phyloP scores from a whole-genome alignment of 495 filamentous ascomycete species.

The Acidiella bohemica region DNA sequence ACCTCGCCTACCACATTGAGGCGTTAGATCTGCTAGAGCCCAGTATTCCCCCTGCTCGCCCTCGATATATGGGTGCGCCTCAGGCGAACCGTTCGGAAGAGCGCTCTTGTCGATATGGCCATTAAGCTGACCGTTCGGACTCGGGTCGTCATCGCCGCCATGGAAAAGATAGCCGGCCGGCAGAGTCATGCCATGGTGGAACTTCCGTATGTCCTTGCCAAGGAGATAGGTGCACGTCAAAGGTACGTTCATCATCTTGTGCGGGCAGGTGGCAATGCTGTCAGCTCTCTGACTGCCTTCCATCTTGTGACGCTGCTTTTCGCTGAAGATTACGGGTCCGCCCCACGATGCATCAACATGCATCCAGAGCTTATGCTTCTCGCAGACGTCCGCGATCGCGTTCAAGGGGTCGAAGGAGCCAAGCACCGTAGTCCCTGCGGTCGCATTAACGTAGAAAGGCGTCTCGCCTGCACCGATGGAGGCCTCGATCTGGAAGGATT shows the following conservation, averaged over 20 bases:
- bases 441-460: slow-evolving; percentile 91
- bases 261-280: slow-evolving; percentile 75
- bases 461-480: slow-evolving; percentile 52
- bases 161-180: slow-evolving; percentile 55
- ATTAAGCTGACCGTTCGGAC: slow-evolving; percentile 5
- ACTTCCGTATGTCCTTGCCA: slow-evolving; percentile 55
- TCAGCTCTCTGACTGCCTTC: slow-evolving; percentile 57
- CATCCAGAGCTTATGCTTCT: slow-evolving; percentile 63
- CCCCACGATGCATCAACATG: slow-evolving; percentile 90
- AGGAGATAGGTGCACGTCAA: slow-evolving; percentile 85
- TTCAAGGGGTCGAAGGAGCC: slow-evolving; percentile 78
- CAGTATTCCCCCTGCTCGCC: slow-evolving; percentile 47
- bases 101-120: slow-evolving; percentile 1
- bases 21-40: slow-evolving; percentile 86
- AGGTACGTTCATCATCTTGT: slow-evolving; percentile 92
- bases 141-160: not conserved
- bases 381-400: slow-evolving; percentile 57
- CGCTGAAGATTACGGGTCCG: slow-evolving; percentile 67
- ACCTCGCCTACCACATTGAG: slow-evolving; percentile 79
- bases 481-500: too few relatives aligned
- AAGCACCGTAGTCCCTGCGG: slow-evolving; percentile 84
- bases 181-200: slow-evolving; percentile 73
- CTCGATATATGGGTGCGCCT: slow-evolving; percentile 36
- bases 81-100: not conserved
- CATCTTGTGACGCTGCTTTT: slow-evolving; percentile 44